Evolutionary conservation across 345 rosid genomes (phyloP).

Genomic region (Gossypium sturtianum): DNA sequence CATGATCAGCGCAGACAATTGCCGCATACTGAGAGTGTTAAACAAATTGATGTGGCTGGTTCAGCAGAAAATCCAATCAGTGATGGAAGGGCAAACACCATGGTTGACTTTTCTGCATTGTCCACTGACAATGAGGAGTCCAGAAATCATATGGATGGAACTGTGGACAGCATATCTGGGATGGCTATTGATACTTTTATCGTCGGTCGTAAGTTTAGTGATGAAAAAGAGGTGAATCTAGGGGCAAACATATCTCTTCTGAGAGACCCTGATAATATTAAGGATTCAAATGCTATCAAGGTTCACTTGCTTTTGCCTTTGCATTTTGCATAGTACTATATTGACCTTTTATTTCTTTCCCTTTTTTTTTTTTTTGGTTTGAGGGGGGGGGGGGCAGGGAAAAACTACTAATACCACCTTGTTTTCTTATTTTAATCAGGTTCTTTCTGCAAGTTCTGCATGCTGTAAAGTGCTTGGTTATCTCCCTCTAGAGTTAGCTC

Average conservation of each 20-base stretch:
- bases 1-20: not conserved
- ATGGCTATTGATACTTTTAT: slow-evolving; percentile 56
- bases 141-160: slow-evolving; percentile 5
- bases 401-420: not conserved
- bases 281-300: slow-evolving; percentile 77
- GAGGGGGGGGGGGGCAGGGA: no score
- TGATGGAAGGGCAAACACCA: slow-evolving; percentile 12
- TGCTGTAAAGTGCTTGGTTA: slow-evolving; percentile 59
- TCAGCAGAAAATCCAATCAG: slow-evolving; percentile 12
- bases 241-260: slow-evolving; percentile 46
- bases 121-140: slow-evolving; percentile 19
- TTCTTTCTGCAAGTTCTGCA: slow-evolving; percentile 45
- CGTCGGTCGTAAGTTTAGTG: slow-evolving; percentile 82
- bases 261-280: slow-evolving; percentile 68
- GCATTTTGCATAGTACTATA: not conserved
- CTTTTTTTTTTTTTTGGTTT: no score
- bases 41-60: slow-evolving; percentile 2
- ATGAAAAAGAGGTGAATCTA: slow-evolving; percentile 39
- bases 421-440: slow-evolving; percentile 39
- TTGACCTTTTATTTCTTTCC: not conserved
- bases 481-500: slow-evolving; percentile 72
- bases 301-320: slow-evolving; percentile 26
- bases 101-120: slow-evolving; percentile 19
- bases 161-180: slow-evolving; percentile 26
- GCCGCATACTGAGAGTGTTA: not conserved